These are phyloP conservation scores for Sambucus nigra DNA, from an alignment of 129 eudicot species.

Conservation along the genomic window DNA sequence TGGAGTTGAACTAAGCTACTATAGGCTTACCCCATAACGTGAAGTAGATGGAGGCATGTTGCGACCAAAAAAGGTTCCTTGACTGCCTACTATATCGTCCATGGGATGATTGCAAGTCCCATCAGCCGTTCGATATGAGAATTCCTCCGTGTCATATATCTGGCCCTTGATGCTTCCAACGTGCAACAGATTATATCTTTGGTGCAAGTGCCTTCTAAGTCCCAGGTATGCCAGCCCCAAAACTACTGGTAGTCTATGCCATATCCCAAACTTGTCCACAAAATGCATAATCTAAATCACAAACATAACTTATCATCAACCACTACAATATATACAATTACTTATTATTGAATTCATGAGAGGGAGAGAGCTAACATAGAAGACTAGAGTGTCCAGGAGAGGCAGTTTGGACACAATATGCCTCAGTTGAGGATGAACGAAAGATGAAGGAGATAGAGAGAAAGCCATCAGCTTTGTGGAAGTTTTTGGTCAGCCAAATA, in stretches of 20 bases:
- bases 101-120: constrained; percentile 49
- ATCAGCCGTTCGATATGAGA: constrained; percentile 39
- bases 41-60: constrained; percentile 50
- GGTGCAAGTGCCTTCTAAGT: constrained; percentile 49
- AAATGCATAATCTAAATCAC: constrained; percentile 32
- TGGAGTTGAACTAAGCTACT: no score
- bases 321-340: no score
- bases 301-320: not conserved
- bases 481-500: not conserved
- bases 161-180: constrained; percentile 25
- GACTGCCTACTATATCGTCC: constrained; percentile 41
- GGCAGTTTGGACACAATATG: constrained; percentile 28
- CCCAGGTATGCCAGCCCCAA: constrained; percentile 35
- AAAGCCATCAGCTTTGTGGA: constrained; percentile 12
- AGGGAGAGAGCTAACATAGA: constrained; percentile 26
- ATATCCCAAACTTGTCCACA: constrained; percentile 38
- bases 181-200: constrained; percentile 40
- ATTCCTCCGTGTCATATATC: constrained; percentile 27
- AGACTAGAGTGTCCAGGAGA: constrained; percentile 29
- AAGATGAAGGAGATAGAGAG: constrained; percentile 16
- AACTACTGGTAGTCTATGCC: constrained; percentile 46
- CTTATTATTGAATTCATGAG: not conserved
- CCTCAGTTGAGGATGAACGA: constrained; percentile 38
- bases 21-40: constrained; percentile 34
- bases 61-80: constrained; percentile 46